Evolutionary conservation across 192 early-diverging fungal species (phyloP).

Genomic region (Bifiguratus adelaidae): DNA sequence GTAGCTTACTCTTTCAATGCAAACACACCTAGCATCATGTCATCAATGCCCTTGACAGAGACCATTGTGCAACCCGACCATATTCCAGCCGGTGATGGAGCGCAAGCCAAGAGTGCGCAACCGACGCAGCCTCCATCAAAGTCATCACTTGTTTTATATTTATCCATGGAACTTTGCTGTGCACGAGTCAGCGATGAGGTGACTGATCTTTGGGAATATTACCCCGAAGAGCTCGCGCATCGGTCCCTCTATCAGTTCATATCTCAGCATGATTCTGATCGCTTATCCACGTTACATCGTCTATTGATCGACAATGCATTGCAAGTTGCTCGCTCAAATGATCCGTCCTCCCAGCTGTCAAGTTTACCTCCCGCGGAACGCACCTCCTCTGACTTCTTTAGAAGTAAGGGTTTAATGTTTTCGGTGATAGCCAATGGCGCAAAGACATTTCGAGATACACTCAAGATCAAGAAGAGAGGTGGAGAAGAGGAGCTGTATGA

Average conservation of each 20-base stretch:
- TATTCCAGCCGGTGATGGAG: conserved; percentile 10
- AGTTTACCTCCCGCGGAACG: conserved; percentile 8
- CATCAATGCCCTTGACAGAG: conserved; percentile 1
- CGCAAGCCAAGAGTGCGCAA: not conserved
- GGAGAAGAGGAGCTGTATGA: conserved; percentile 33
- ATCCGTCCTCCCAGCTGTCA: conserved; percentile 4
- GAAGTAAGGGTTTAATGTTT: conserved; percentile 20
- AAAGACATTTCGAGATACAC: conserved; percentile 31
- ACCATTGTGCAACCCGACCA: too few relatives aligned
- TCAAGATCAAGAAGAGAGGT: conserved; percentile 28
- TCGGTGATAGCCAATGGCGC: conserved; percentile 21
- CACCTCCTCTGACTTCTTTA: conserved; percentile 20
- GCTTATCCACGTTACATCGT: conserved; percentile 21
- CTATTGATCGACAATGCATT: conserved; percentile 26
- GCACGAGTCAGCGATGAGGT: conserved; percentile 41
- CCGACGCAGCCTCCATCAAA: too few relatives aligned
- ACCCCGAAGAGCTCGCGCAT: conserved; percentile 41
- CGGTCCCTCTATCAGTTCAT: conserved; percentile 36
- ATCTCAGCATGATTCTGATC: conserved; percentile 24
- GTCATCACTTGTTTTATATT: conserved; percentile 25
- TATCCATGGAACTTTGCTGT: conserved; percentile 39
- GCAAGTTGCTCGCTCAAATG: conserved; percentile 3
- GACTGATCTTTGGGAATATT: conserved; percentile 35
- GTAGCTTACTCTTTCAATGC: too few relatives aligned
- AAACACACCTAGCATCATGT: conserved; percentile 1